Evolutionary conservation across 441 rosid genomes (phyloP), one percentile per base, ranked within the genome.

Genomic region (Bruguiera hainesii): DNA sequence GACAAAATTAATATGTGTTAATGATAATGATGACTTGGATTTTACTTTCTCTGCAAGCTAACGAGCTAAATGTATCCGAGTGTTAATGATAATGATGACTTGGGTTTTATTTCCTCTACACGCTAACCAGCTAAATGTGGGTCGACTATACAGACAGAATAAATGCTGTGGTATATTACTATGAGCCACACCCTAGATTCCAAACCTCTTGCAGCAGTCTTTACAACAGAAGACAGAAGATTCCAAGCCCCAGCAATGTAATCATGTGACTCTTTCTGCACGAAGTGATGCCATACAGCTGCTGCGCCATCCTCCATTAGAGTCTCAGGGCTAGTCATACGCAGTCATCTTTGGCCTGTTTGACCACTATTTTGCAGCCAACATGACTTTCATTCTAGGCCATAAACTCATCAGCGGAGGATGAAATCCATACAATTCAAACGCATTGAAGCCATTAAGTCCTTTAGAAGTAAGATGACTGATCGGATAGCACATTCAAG

Each of bases 401-500:
- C 64, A 26, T 56, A 3, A 15, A 31, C 61, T 39, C 61, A 49
- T 65, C 61, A 9, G 48, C 61, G 10, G 51, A 13, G 52, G 66
- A 67, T 37, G 23, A 46, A 33, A 50, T 31, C 66, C 9, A 21
- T 46, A 7, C 39, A 68, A 65, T 55, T 70, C 69, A 50, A 64
- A 66, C 23, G 50, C 58, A 63, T 50, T 1, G 39, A 67, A 23
- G 51, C 26, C 49, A 52, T 21, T 21, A 56, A 25, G 49, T 74
- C 69, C 60, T 71, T 75, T 68, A 85, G 76, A 87, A 87, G 80
- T 64, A 87, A 21, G 92, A 85, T 51, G 92, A 87, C 52, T 85
- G 88, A 13, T 83, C 81, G 50, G 78, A 89, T 68, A 87, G 87
- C 58, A 85, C 84, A 65, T 87, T 76, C 82, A 87, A 73, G 72